phyloP scores from a whole-genome alignment of 306 rosid species.

The Nissolia schottii region DNA sequence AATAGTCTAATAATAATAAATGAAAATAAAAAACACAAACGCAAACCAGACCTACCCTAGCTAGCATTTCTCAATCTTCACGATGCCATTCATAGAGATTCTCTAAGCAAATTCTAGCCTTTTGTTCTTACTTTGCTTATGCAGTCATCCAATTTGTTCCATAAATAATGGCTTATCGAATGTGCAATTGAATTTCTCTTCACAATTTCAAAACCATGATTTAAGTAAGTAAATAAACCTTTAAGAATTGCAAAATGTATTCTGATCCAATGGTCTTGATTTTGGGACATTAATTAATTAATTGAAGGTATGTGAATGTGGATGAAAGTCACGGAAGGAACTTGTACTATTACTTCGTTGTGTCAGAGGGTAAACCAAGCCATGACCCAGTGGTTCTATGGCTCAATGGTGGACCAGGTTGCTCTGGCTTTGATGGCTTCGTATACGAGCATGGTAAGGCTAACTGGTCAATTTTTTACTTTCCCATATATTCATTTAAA shows the following conservation, averaged over 20 bases:
- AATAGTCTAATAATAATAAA: too few relatives aligned
- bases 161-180: too few relatives aligned
- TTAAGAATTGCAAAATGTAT: neutral
- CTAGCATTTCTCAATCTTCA: too few relatives aligned
- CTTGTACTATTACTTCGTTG: constrained; percentile 59
- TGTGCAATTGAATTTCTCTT: too few relatives aligned
- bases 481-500: neutral
- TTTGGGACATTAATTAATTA: neutral
- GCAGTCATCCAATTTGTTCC: too few relatives aligned
- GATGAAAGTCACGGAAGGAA: constrained; percentile 48
- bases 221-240: too few relatives aligned
- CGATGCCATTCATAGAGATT: too few relatives aligned
- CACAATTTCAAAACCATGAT: too few relatives aligned
- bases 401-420: constrained; percentile 87
- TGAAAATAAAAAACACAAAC: too few relatives aligned
- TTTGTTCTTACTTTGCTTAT: too few relatives aligned
- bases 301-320: constrained; percentile 16
- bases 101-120: neutral
- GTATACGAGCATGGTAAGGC: constrained; percentile 78
- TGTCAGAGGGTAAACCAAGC: constrained; percentile 49
- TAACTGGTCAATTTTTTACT: neutral
- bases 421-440: constrained; percentile 76
- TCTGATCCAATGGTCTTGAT: neutral
- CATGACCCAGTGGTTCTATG: constrained; percentile 74
- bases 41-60: too few relatives aligned